Percentiles rank a stretch among this genome's conserved stretches.
Evolutionary conservation across 768 basidiomycete genomes (phyloP).

Genomic region (Hysterangium stoloniferum): DNA sequence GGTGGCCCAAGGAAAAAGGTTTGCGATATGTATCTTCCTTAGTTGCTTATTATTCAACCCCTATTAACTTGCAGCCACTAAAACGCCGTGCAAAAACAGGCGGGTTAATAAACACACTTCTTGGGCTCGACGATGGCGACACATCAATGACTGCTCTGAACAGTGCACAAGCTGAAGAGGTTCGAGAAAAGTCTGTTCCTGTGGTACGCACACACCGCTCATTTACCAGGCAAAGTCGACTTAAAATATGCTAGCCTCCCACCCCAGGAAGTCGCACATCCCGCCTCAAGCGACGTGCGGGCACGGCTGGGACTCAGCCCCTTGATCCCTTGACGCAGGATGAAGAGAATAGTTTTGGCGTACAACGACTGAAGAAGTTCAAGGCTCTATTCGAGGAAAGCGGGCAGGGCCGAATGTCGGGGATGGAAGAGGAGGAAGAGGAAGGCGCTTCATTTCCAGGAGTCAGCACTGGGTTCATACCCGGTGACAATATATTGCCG

Average conservation of each 20-base stretch:
- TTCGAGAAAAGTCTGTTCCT: no score
- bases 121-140: conserved; percentile 42
- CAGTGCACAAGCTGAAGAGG: no score
- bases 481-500: not conserved
- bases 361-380: conserved; percentile 63
- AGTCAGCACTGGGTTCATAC: not conserved
- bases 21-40: not conserved
- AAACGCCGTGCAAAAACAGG: conserved; percentile 36
- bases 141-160: no score
- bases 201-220: no score
- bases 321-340: conserved; percentile 15
- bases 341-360: conserved; percentile 19
- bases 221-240: no score
- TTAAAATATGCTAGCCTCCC: no score
- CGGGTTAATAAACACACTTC: conserved; percentile 25
- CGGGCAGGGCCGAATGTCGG: not conserved
- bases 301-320: conserved; percentile 22
- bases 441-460: not conserved
- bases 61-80: conserved; percentile 26
- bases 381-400: conserved; percentile 31
- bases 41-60: not conserved
- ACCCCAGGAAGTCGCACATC: conserved; percentile 2
- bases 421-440: not conserved
- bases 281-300: conserved; percentile 49
- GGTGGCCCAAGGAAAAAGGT: not conserved